Conservation (phyloP, 2,329 filamentous ascomycete genomes). For the Blastomyces gilchristii region DNA sequence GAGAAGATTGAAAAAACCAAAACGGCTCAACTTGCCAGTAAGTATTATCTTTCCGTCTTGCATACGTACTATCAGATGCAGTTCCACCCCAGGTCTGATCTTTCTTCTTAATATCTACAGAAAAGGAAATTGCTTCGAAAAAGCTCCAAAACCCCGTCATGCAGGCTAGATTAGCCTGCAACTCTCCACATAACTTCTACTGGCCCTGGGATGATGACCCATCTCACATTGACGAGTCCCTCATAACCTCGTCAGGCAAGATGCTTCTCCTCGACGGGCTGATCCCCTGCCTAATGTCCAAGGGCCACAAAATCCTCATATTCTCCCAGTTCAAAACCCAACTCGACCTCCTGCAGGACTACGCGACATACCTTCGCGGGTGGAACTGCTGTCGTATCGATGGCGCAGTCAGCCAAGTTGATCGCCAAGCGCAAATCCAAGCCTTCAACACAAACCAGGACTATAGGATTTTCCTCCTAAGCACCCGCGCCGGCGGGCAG, state of each 20-base stretch:
- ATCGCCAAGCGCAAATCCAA: conserved; percentile 60
- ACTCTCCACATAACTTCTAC: conserved; percentile 93
- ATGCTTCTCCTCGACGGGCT: conserved; percentile 89
- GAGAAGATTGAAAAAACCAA: conserved; percentile 57
- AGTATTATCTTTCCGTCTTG: conserved; percentile 22
- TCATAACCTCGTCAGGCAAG: conserved; percentile 84
- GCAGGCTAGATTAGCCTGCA: conserved; percentile 84
- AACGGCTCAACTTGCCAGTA: conserved; percentile 67
- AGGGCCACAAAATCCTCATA: conserved; percentile 81
- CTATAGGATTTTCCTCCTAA: conserved; percentile 72
- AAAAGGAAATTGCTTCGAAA: conserved; percentile 78
- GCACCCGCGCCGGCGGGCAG: conserved; percentile 87
- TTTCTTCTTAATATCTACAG: conserved; percentile 28
- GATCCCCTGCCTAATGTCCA: conserved; percentile 60
- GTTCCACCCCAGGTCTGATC: neutral
- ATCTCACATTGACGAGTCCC: conserved; percentile 59
- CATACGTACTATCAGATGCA: neutral
- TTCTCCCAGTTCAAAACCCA: conserved; percentile 97
- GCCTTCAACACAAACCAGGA: conserved; percentile 58
- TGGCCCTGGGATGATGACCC: conserved; percentile 63
- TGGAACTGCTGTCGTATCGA: conserved; percentile 89
- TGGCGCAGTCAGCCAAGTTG: conserved; percentile 67
- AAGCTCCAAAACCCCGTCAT: conserved; percentile 89
- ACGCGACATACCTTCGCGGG: conserved; percentile 62
- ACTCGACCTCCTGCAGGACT: conserved; percentile 81